These are phyloP conservation scores for Gymnopilus junonius DNA, from an alignment of 768 basidiomycete species.

Conservation along the genomic window DNA sequence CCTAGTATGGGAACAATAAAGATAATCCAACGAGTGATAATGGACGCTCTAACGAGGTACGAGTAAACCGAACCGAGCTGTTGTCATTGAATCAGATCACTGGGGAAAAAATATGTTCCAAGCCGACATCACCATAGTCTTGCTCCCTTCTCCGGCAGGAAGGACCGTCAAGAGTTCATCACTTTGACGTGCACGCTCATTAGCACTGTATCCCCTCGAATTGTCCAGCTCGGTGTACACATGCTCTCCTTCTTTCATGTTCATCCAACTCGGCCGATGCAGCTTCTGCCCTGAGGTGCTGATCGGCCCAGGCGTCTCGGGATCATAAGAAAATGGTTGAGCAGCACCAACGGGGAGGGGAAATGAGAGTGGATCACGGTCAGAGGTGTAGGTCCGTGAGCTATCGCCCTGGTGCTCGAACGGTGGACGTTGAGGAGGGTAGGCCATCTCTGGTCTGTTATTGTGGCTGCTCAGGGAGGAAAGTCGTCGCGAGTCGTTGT, in stretches of 20 bases:
- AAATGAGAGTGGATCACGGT: not conserved
- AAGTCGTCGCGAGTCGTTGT: not conserved
- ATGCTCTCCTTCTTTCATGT: constrained; percentile 49
- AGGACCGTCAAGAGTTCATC: constrained; percentile 43
- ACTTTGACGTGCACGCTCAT: constrained; percentile 37
- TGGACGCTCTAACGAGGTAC: constrained; percentile 75
- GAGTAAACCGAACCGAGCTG: constrained; percentile 69
- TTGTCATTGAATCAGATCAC: not conserved
- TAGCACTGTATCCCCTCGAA: constrained; percentile 14
- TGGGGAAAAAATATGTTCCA: no score
- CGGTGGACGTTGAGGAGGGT: constrained; percentile 17
- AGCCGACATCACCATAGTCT: constrained; percentile 55
- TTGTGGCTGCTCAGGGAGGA: not conserved
- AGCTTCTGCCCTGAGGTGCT: constrained; percentile 35
- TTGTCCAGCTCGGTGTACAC: constrained; percentile 61
- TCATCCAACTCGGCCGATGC: constrained; percentile 55
- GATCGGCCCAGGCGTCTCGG: not conserved
- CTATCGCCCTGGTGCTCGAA: constrained; percentile 11
- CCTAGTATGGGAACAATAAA: constrained; percentile 77
- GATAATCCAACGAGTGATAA: constrained; percentile 79
- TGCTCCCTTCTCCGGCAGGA: constrained; percentile 66
- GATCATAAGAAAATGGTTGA: not conserved
- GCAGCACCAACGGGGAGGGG: not conserved
- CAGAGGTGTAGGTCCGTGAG: not conserved
- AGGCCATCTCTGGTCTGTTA: constrained; percentile 9